These are phyloP conservation scores for Coniochaeta hoffmannii DNA, from an alignment of 2,329 filamentous ascomycete genomes.

Conservation along the genomic window DNA sequence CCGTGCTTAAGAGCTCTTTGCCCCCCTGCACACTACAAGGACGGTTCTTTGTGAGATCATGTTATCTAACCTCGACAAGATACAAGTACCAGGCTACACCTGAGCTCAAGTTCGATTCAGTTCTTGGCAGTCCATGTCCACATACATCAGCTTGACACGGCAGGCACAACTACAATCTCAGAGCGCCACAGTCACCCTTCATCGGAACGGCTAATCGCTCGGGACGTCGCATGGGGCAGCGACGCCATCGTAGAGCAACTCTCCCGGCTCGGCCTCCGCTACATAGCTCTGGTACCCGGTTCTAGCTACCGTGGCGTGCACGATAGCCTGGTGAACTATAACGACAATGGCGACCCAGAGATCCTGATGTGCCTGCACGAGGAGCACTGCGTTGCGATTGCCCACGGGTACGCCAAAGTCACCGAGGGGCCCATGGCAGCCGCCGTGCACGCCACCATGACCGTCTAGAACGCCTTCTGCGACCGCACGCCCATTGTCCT, in stretches of 20 bases:
- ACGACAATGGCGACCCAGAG: slow-evolving; percentile 5
- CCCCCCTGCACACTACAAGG: too few relatives aligned
- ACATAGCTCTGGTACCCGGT: slow-evolving; percentile 3
- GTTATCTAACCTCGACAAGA: not conserved
- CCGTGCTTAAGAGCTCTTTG: too few relatives aligned
- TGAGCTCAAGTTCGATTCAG: not conserved
- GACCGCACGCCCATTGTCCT: slow-evolving; percentile 5
- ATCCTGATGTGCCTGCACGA: slow-evolving; percentile 7
- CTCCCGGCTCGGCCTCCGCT: slow-evolving; percentile 3
- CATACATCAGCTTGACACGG: not conserved
- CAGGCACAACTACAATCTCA: not conserved
- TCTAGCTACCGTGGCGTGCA: slow-evolving; percentile 6
- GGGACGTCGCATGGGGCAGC: slow-evolving; percentile 3
- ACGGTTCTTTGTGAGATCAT: too few relatives aligned
- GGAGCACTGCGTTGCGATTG: slow-evolving; percentile 7
- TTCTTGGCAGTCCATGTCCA: not conserved
- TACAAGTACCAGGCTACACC: not conserved
- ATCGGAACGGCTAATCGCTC: not conserved
- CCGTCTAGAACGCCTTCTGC: slow-evolving; percentile 7
- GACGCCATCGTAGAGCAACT: slow-evolving; percentile 6
- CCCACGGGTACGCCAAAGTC: slow-evolving; percentile 7
- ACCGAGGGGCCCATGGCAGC: slow-evolving; percentile 6
- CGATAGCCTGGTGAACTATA: slow-evolving; percentile 8
- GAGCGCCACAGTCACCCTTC: not conserved
- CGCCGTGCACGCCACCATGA: slow-evolving; percentile 6